Conservation (phyloP, 177 flowering plant species). For the Telopea speciosissima region DNA sequence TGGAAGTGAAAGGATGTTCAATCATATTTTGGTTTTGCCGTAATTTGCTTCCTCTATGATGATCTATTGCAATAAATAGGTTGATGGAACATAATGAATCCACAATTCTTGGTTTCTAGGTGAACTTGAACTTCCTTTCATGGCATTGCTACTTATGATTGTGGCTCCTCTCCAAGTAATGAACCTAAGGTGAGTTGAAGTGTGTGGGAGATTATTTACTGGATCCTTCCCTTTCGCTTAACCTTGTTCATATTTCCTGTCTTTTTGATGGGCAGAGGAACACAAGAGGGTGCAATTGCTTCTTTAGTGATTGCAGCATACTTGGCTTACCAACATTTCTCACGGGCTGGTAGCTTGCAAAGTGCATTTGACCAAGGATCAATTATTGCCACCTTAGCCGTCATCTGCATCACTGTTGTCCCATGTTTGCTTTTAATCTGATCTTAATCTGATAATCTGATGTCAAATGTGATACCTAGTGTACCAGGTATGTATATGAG, state of each 20-base stretch:
- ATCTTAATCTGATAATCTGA: constrained; percentile 7
- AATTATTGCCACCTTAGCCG: constrained; percentile 54
- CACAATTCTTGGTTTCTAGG: constrained; percentile 24
- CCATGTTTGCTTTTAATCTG: constrained; percentile 51
- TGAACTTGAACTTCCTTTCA: constrained; percentile 81
- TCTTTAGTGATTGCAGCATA: constrained; percentile 57
- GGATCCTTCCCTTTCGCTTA: not conserved
- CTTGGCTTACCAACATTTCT: constrained; percentile 78
- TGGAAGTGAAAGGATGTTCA: not conserved
- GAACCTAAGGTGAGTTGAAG: constrained; percentile 46
- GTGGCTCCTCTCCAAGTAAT: constrained; percentile 63
- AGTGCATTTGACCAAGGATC: constrained; percentile 71
- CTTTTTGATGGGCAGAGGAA: constrained; percentile 46
- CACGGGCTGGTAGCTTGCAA: constrained; percentile 50
- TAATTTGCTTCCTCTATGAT: too few species aligned
- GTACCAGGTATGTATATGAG: not conserved
- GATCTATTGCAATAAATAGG: not conserved
- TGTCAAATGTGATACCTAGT: not conserved
- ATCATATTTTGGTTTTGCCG: not conserved
- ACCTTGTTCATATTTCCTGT: not conserved
- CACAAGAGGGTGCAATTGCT: constrained; percentile 54
- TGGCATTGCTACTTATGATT: constrained; percentile 55
- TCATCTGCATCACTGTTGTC: constrained; percentile 44
- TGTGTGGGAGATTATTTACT: not conserved
- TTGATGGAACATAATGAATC: not conserved